Percentiles rank a stretch among this genome's conserved stretches.
phyloP scores from a whole-genome alignment of 2,329 filamentous ascomycete genomes.

The Lachnellula subtilissima region DNA sequence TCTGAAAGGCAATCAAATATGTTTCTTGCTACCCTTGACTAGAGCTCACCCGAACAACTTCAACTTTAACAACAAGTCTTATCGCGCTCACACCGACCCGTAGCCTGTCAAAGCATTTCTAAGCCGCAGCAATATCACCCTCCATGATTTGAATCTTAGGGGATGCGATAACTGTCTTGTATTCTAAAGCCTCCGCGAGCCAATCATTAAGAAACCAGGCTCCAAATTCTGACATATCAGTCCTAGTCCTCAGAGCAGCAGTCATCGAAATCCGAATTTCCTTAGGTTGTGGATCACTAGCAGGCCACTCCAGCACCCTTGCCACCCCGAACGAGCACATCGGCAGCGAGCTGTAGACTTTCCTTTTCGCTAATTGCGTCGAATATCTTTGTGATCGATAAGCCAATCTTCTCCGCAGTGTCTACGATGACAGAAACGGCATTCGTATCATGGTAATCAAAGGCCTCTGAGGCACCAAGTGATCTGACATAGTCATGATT shows the following conservation, averaged over 20 bases:
- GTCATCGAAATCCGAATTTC: slow-evolving; percentile 8
- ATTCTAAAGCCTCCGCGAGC: slow-evolving; percentile 7
- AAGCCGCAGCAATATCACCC: slow-evolving; percentile 5
- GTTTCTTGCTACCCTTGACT: too few relatives aligned
- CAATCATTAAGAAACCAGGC: slow-evolving; percentile 17
- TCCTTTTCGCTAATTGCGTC: background rate
- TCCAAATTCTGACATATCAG: slow-evolving; percentile 7
- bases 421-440: too few relatives aligned
- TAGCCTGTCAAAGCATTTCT: background rate
- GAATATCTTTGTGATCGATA: too few relatives aligned
- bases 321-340: slow-evolving; percentile 4
- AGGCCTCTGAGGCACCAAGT: too few relatives aligned
- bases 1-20: too few relatives aligned
- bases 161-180: slow-evolving; percentile 9
- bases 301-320: slow-evolving; percentile 6
- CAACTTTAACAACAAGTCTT: slow-evolving; percentile 15
- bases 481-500: too few relatives aligned
- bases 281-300: background rate
- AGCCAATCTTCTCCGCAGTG: too few relatives aligned
- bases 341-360: background rate
- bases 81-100: slow-evolving; percentile 16
- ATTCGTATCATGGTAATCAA: too few relatives aligned
- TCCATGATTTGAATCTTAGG: slow-evolving; percentile 14
- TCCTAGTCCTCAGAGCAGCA: background rate
- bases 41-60: too few relatives aligned